Base-by-base conservation (phyloP, 2,329 filamentous ascomycete genomes). In the Alternaria solani region DNA sequence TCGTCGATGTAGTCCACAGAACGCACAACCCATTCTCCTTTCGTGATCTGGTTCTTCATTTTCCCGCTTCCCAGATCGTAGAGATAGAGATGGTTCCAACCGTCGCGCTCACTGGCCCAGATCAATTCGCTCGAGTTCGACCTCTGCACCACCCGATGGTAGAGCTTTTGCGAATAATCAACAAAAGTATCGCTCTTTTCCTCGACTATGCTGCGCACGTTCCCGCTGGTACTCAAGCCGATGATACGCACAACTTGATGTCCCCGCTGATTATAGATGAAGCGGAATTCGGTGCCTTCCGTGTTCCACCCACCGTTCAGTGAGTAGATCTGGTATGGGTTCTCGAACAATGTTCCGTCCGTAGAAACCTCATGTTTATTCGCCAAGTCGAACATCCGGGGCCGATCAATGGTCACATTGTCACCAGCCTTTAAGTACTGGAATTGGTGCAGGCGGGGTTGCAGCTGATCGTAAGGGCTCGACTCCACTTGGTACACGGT, bases 11-110 rank as follows among this genome's bases (percentile, higher is more conserved):
- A 62, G 43, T 72, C 69, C 7, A 73, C 66, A 3, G 57, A 66
- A 12, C 65, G 67, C 41, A 74, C 60, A 14, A 68, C 48, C 66
- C 67, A 74, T 77, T 81, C 43, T 79, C 80, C 51, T 79, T 82
- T 4, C 59, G 73, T 68, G 70, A 78, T 71, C 69, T 72, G 34
- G 71, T 80, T 70, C 65, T 75, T 60, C 70, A 78, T 43, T 67
- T 68, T 61, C 81, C 81, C 23, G 82, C 44, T 67, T 41, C 62
- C 53, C 41, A 70, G 46, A 49, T 72, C 69, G 62, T 64, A 67
- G 7, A 72, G 63, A 34, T 74, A 74, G 20, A 74, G 66, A 52
- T 74, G 71, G 44, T 74, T 73, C 71, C 71, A 73, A 14, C 70
- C 69, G 49, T 71, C 67, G 32, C 67, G 65, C 49, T 73, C 69